Base-by-base conservation (phyloP, 225 moss, liverwort and hornwort genomes). In the Straminergon stramineum region DNA sequence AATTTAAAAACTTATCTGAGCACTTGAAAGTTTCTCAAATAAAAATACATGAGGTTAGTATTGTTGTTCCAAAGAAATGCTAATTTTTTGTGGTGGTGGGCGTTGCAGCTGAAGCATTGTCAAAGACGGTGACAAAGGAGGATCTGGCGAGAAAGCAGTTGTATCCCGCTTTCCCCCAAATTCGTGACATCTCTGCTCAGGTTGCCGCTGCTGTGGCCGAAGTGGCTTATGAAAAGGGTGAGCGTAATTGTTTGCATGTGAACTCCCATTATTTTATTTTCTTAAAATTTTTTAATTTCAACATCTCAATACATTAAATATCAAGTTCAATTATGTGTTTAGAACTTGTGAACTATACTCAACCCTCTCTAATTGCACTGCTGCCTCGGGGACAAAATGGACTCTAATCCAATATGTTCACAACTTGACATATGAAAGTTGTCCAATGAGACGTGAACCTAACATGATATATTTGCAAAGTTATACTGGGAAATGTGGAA, bases 161-260 rank as follows among this genome's bases (percentile, higher is more conserved):
- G 37, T 98, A 94, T 51, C 98, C 98, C 26, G 94, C 97, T 13
- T 90, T 97, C 66, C 94, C 97, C 60, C 75, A 92, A 60, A 91
- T 95, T 77, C 95, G 97, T 66, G 93, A 96, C 41, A 94, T 98
- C 81, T 95, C 96, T 43, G 98, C 98, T 4, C 57, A 28, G 28
- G 96, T 97, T 58, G 98, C 94, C 15, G 91, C 96, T 34, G 92
- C 93, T 81, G 98, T 98, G 70, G 98, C 98, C 13, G 87, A 91
- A 0, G 86, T 90, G 31, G 98, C 98, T 32, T 98, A 97, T 58
- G 96, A 96, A 52, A 90, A 90, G 58, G 95, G 95, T 95, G 87
- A 75, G 85, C 37, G 28, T 51, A 35, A 62, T 58, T 27, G 7
- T 60, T 58, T 24, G 9, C 34, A 55, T 5, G 7, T 13, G 34